Conservation (phyloP, 768 basidiomycete species). For the Leucosporidium yakuticum region DNA sequence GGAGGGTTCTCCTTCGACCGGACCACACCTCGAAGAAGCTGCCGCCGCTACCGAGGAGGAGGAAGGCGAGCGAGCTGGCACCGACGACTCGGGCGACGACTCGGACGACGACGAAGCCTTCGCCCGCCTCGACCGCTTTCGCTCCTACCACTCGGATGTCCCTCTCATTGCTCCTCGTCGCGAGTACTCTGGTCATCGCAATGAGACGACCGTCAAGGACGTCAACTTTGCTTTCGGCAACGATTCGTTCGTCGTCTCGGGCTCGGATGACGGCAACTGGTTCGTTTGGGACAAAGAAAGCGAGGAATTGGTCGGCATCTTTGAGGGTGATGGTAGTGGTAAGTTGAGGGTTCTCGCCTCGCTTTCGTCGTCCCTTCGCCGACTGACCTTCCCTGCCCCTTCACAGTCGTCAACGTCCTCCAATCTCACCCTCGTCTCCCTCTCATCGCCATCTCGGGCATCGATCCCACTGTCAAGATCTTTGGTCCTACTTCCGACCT, state of each 20-base stretch:
- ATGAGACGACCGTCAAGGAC: slow-evolving; percentile 38
- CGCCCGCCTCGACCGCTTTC: neutral
- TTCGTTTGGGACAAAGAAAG: slow-evolving; percentile 27
- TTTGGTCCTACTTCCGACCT: slow-evolving; percentile 28
- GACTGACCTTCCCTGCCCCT: neutral
- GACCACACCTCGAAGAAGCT: neutral
- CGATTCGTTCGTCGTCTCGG: slow-evolving; percentile 14
- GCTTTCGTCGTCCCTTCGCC: neutral
- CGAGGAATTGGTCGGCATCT: slow-evolving; percentile 25
- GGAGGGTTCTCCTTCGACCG: too few relatives aligned
- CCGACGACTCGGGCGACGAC: neutral
- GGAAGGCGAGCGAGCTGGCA: neutral
- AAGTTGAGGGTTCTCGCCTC: too few relatives aligned
- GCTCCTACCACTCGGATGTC: slow-evolving; percentile 2
- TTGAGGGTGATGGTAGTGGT: slow-evolving; percentile 19
- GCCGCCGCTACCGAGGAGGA: neutral
- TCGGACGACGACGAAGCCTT: slow-evolving; percentile 1
- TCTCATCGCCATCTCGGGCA: slow-evolving; percentile 34
- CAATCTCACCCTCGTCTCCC: slow-evolving; percentile 35
- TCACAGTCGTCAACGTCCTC: slow-evolving; percentile 35
- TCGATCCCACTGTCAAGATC: slow-evolving; percentile 35
- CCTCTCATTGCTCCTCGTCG: slow-evolving; percentile 30
- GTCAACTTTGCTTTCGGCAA: slow-evolving; percentile 32
- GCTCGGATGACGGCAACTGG: slow-evolving; percentile 31
- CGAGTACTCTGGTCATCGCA: slow-evolving; percentile 32